phyloP scores from a whole-genome alignment of 257 asterid genomes.

The Fraxinus pennsylvanica region DNA sequence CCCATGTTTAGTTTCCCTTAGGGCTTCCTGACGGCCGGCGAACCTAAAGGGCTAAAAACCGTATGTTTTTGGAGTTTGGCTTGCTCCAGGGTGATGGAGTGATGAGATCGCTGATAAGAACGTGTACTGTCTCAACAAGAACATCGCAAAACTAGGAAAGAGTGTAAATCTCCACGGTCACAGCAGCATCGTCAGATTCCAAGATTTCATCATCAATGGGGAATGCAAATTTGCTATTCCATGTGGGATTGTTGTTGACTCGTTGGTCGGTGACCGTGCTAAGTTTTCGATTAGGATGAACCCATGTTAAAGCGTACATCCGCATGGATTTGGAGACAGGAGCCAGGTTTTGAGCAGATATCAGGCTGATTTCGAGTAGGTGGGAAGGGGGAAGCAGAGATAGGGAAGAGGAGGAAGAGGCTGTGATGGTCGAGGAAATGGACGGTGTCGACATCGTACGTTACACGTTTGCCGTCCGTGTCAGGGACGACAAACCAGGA shows the following conservation, averaged over 20 bases:
- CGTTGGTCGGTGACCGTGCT: constrained; percentile 45
- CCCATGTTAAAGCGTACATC: constrained; percentile 58
- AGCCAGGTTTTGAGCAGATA: constrained; percentile 70
- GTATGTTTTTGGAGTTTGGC: constrained; percentile 12
- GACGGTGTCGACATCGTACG: background rate
- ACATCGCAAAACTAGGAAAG: constrained; percentile 35
- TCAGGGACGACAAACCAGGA: constrained; percentile 24
- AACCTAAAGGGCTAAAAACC: constrained; percentile 65
- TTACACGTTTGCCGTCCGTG: constrained; percentile 22
- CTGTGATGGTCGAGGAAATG: background rate
- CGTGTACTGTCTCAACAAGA: constrained; percentile 33
- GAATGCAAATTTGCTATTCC: constrained; percentile 67
- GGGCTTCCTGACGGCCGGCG: constrained; percentile 74
- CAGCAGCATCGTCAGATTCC: constrained; percentile 44
- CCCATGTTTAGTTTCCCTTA: constrained; percentile 71
- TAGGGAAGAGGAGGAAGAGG: background rate
- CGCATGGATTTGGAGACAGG: constrained; percentile 37
- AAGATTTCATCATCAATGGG: constrained; percentile 50
- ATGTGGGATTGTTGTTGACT: constrained; percentile 60
- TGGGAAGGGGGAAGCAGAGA: constrained; percentile 29
- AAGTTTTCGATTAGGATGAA: constrained; percentile 48
- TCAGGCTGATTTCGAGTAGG: constrained; percentile 61
- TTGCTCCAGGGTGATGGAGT: constrained; percentile 17
- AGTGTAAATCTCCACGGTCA: constrained; percentile 33
- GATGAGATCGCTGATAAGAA: constrained; percentile 28